Evolutionary conservation across 140 eudicot species (phyloP).

Genomic region (Stevia rebaudiana): DNA sequence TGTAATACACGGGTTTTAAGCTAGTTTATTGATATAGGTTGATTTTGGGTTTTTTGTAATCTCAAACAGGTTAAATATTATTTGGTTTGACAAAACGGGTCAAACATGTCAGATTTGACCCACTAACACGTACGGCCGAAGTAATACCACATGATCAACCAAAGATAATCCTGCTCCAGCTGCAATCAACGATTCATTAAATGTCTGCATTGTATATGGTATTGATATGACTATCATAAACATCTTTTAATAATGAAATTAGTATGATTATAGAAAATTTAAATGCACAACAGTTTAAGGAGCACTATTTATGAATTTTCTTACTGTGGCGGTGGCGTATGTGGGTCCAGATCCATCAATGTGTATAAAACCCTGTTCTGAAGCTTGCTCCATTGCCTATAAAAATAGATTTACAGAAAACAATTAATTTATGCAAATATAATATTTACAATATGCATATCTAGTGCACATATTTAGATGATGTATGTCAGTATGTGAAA

Average conservation of each 20-base stretch:
- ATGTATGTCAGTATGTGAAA: too few relatives aligned
- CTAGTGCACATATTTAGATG: too few relatives aligned
- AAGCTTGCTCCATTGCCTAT: constrained; percentile 84
- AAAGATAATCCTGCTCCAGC: constrained; percentile 97
- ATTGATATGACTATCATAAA: too few relatives aligned
- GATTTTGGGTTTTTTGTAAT: not conserved
- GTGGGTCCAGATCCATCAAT: constrained; percentile 97
- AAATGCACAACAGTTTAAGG: constrained; percentile 11
- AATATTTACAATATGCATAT: not conserved
- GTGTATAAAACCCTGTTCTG: constrained; percentile 71
- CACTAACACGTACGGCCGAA: constrained; percentile 32
- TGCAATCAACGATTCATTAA: constrained; percentile 74
- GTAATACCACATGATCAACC: constrained; percentile 90
- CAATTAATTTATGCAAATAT: not conserved
- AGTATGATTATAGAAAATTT: not conserved
- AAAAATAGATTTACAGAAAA: constrained; percentile 9
- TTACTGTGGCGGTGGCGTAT: constrained; percentile 90
- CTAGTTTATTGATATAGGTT: not conserved
- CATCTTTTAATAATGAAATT: not conserved
- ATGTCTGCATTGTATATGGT: constrained; percentile 56
- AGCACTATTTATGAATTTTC: constrained; percentile 22
- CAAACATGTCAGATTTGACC: not conserved
- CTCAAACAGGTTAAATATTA: not conserved
- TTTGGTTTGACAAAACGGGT: too few relatives aligned
- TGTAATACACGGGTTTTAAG: too few relatives aligned